Conservation (phyloP, 768 basidiomycete species). For the Imleria badia region DNA sequence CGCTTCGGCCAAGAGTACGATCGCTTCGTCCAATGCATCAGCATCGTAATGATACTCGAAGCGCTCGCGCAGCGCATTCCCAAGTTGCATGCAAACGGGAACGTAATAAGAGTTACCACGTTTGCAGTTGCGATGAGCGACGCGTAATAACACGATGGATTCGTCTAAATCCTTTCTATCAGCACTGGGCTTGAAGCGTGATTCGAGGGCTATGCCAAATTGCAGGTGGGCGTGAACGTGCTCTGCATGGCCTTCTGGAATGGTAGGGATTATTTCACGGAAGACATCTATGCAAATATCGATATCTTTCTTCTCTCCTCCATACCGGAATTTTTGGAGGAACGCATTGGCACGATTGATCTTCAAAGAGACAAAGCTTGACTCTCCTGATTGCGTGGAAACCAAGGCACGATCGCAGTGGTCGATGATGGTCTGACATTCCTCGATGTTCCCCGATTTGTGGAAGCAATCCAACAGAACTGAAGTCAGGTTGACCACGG, state of each 20-base stretch:
- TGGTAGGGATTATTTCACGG: slow-evolving; percentile 8
- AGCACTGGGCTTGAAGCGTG: slow-evolving; percentile 9
- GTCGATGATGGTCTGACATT: slow-evolving; percentile 18
- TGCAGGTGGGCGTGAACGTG: slow-evolving; percentile 6
- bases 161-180: slow-evolving; percentile 23
- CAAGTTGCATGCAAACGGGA: slow-evolving; percentile 13
- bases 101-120: slow-evolving; percentile 8
- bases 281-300: slow-evolving; percentile 9
- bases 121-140: slow-evolving; percentile 10
- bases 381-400: not conserved
- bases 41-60: slow-evolving; percentile 5
- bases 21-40: slow-evolving; percentile 23
- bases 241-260: slow-evolving; percentile 14
- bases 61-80: slow-evolving; percentile 14
- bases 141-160: slow-evolving; percentile 17
- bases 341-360: slow-evolving; percentile 17
- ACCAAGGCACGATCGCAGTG: slow-evolving; percentile 21
- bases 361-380: slow-evolving; percentile 1
- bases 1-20: slow-evolving; percentile 21
- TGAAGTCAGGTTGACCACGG: not conserved
- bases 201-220: slow-evolving; percentile 19
- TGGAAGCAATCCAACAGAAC: slow-evolving; percentile 10
- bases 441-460: slow-evolving; percentile 9
- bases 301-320: slow-evolving; percentile 9
- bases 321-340: slow-evolving; percentile 6